These are phyloP conservation scores for Austroboletus niveus DNA, from an alignment of 1,284 basidiomycete species.

Conservation along the genomic window DNA sequence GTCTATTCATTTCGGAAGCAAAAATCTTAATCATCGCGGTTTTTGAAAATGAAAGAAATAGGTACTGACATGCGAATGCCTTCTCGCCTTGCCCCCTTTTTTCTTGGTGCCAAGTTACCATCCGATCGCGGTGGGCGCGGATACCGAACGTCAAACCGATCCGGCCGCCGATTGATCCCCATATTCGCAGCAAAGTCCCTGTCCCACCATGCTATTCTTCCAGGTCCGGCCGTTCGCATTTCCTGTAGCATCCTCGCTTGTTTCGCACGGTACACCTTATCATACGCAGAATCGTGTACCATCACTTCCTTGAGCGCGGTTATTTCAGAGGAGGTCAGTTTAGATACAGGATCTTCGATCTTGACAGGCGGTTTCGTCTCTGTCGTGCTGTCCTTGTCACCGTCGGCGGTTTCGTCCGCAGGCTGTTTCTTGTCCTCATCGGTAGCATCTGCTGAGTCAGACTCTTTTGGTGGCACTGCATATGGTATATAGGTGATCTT, in stretches of 20 bases:
- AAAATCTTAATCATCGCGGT: background rate
- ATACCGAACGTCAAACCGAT: constrained; percentile 69
- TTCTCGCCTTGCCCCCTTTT: constrained; percentile 61
- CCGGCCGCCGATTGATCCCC: constrained; percentile 36
- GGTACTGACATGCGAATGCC: constrained; percentile 66
- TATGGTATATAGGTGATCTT: constrained; percentile 33
- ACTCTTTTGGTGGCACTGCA: constrained; percentile 16
- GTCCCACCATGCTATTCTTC: constrained; percentile 33
- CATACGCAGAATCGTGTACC: constrained; percentile 47
- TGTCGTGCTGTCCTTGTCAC: constrained; percentile 18
- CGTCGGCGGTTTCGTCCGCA: constrained; percentile 12
- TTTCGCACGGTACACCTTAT: constrained; percentile 33
- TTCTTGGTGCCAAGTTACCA: constrained; percentile 43
- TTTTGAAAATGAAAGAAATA: constrained; percentile 4
- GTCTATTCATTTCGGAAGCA: constrained; percentile 39
- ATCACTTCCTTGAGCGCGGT: constrained; percentile 45
- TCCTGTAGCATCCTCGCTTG: constrained; percentile 30
- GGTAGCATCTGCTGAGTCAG: constrained; percentile 16
- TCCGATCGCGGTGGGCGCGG: constrained; percentile 47
- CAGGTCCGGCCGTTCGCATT: constrained; percentile 26
- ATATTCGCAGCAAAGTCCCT: constrained; percentile 20
- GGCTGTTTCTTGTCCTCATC: constrained; percentile 29
- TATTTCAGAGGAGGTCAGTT: constrained; percentile 40
- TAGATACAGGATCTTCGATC: constrained; percentile 32
- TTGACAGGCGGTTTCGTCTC: constrained; percentile 18